Evolutionary conservation across 129 eudicot genomes (phyloP).

Genomic region (Daucus carota): DH1_v3.0 NC_030386.2:4851001-4851500

Average conservation of each 20-base stretch:
- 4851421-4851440: slow-evolving; percentile 72
- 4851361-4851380: slow-evolving; percentile 55
- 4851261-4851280: slow-evolving; percentile 11
- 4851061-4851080: not conserved
- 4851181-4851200: not conserved
- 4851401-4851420: slow-evolving; percentile 58
- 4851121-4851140: not conserved
- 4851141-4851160: no score
- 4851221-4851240: not conserved
- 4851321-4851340: slow-evolving; percentile 88
- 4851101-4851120: not conserved
- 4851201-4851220: not conserved
- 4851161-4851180: not conserved
- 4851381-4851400: slow-evolving; percentile 56
- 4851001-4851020: not conserved
- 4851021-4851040: not conserved
- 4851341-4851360: slow-evolving; percentile 62
- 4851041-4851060: not conserved
- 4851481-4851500: not conserved
- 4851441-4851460: slow-evolving; percentile 88
- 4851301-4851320: slow-evolving; percentile 84
- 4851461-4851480: slow-evolving; percentile 83
- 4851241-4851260: not conserved
- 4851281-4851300: slow-evolving; percentile 71
- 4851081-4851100: not conserved